These are phyloP conservation scores for Penicillium hordei DNA, from an alignment of 2,329 filamentous ascomycete species.

Conservation along the genomic window DNA sequence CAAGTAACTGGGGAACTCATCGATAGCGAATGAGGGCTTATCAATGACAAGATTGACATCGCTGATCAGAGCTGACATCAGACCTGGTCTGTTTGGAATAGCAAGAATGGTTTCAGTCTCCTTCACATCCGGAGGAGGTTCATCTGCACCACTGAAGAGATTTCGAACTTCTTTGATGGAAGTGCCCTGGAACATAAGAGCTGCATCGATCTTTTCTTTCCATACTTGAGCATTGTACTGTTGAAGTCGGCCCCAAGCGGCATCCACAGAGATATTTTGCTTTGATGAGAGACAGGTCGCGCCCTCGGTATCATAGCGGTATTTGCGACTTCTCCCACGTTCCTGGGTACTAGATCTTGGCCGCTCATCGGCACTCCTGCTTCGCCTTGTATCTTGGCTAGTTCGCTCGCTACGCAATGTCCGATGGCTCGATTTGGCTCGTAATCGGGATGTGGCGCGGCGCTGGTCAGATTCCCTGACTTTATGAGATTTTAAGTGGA, in stretches of 20 bases:
- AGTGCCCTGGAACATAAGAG: constrained; percentile 66
- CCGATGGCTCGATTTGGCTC: constrained; percentile 53
- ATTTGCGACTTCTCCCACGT: constrained; percentile 41
- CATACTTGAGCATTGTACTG: constrained; percentile 84
- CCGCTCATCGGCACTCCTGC: constrained; percentile 57
- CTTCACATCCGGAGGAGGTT: constrained; percentile 75
- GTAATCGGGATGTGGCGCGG: constrained; percentile 52
- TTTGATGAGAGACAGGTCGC: constrained; percentile 69
- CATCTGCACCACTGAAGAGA: constrained; percentile 78
- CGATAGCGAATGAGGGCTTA: constrained; percentile 86
- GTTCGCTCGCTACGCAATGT: constrained; percentile 44
- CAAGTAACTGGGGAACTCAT: constrained; percentile 79
- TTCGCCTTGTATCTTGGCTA: constrained; percentile 47
- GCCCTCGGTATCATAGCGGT: constrained; percentile 76
- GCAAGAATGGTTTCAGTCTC: constrained; percentile 83
- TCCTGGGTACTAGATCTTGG: constrained; percentile 33
- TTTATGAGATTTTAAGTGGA: constrained; percentile 80
- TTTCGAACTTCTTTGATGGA: constrained; percentile 77
- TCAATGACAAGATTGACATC: constrained; percentile 84
- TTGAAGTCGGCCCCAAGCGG: constrained; percentile 74
- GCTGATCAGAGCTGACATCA: constrained; percentile 77
- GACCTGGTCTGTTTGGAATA: constrained; percentile 77
- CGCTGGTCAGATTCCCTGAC: constrained; percentile 66
- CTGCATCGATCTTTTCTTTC: constrained; percentile 84
- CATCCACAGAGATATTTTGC: constrained; percentile 70